Base-by-base conservation (phyloP, 768 basidiomycete species). In the Termitomyces sp. region DNA sequence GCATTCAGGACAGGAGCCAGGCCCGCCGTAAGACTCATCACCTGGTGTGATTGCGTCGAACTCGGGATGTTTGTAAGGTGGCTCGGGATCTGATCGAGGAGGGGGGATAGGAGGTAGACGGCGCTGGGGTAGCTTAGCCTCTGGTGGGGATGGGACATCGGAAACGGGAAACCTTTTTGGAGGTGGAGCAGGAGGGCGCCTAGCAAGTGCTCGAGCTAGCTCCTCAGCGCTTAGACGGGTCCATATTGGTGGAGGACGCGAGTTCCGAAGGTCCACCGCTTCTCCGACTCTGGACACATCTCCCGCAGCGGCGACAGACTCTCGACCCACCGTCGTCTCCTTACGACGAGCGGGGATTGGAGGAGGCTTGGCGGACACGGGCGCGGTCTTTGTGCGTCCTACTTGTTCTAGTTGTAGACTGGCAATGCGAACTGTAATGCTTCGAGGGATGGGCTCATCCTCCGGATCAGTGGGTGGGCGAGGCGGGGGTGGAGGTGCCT, bases 1-100 rank as follows among this genome's bases (percentile, higher is more conserved):
- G 67, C 80, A 82, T 63, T 78, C 76, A 22, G 79, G 62, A 58
- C 81, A 83, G 13, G 74, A 72, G 32, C 36, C 35, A 51, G 35
- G 33, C 16, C 59, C 56, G 46, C 63, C 58, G 51, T 58, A 58
- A 15, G 50, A 39, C n/a, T 65, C 51, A 36, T 61, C 51, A 51
- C 56, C 53, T 35, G 58, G 49, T n/a, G 48, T 50, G 13, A 28
- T 8, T 36, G 35, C 33, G 48, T 50, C 36, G n/a, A 48, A 18
- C 55, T 68, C 63, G 45, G 56, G 55, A 39, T 69, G 59, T 36
- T 59, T 61, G 61, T 73, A 55, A 55, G 40, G 39, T 12, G 55
- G 39, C 39, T 28, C 69, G 5, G 69, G 68, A 50, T 70, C 68
- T 15, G 71, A 72, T 58, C 38, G 45, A 44, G 70, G 74, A 7